Evolutionary conservation across 306 rosid genomes (phyloP).

Genomic region (Morella rubra): DNA sequence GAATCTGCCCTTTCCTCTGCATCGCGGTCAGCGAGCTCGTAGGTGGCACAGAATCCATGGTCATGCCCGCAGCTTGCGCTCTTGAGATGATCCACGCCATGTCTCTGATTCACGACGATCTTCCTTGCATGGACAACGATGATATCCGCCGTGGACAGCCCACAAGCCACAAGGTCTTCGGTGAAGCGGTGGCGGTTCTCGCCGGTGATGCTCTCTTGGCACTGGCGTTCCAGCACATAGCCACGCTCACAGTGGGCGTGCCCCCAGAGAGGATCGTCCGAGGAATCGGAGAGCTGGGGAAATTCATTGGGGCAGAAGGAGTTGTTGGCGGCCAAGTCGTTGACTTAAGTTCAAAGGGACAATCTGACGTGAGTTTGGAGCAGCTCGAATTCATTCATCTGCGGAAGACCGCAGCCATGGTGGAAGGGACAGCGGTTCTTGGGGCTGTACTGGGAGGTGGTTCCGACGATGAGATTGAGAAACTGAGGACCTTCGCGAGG

Average conservation of each 20-base stretch:
- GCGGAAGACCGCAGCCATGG: slow-evolving; percentile 64
- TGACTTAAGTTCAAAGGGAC: slow-evolving; percentile 49
- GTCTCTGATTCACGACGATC: slow-evolving; percentile 78
- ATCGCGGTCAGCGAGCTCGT: slow-evolving; percentile 70
- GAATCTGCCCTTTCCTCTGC: slow-evolving; percentile 64
- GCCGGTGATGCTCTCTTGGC: slow-evolving; percentile 67
- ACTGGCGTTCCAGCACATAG: slow-evolving; percentile 60
- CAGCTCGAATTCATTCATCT: slow-evolving; percentile 58
- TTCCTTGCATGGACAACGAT: slow-evolving; percentile 82
- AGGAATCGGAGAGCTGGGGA: slow-evolving; percentile 51
- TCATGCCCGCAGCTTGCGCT: slow-evolving; percentile 70
- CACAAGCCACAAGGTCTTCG: slow-evolving; percentile 63
- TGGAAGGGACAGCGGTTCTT: slow-evolving; percentile 64
- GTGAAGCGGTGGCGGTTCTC: slow-evolving; percentile 65
- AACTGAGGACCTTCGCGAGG: slow-evolving; percentile 53
- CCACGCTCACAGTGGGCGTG: slow-evolving; percentile 33
- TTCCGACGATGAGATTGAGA: slow-evolving; percentile 47
- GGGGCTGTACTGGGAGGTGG: slow-evolving; percentile 74
- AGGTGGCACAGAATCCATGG: slow-evolving; percentile 45
- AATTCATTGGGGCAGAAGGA: slow-evolving; percentile 57
- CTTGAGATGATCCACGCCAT: slow-evolving; percentile 80
- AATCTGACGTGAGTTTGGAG: slow-evolving; percentile 40
- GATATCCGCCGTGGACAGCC: slow-evolving; percentile 76
- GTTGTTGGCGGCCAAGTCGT: slow-evolving; percentile 67
- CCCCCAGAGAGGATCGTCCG: slow-evolving; percentile 39